Percentiles rank a stretch among this genome's conserved stretches.
Evolutionary conservation across 768 basidiomycete genomes (phyloP).

Genomic region (Hericium alpestre): DNA sequence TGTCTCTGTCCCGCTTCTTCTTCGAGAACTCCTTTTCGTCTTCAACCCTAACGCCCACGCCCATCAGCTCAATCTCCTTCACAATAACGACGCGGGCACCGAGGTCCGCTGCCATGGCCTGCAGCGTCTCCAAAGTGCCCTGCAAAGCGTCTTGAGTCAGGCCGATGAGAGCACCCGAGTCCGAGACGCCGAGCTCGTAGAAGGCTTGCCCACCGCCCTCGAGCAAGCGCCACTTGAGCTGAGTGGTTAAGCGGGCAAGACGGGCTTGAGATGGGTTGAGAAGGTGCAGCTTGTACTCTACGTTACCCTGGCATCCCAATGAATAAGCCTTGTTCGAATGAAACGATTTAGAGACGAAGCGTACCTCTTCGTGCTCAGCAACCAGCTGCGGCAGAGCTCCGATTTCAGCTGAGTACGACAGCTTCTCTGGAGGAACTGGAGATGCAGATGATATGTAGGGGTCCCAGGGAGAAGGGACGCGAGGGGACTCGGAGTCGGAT

Average conservation of each 20-base stretch:
- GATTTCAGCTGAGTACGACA: constrained; percentile 18
- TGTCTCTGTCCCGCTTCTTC: constrained; percentile 21
- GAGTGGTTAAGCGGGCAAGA: constrained; percentile 79
- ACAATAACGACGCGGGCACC: constrained; percentile 87
- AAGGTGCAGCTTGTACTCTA: constrained; percentile 92
- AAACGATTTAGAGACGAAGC: constrained; percentile 1
- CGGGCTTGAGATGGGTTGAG: constrained; percentile 66
- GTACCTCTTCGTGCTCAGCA: constrained; percentile 62
- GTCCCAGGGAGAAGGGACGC: constrained; percentile 79
- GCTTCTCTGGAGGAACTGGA: constrained; percentile 24
- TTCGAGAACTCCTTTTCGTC: constrained; percentile 26
- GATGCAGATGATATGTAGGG: constrained; percentile 47
- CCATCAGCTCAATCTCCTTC: constrained; percentile 72
- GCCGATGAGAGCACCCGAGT: constrained; percentile 81
- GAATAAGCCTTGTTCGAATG: not conserved
- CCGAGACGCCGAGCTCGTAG: constrained; percentile 59
- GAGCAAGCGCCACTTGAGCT: constrained; percentile 83
- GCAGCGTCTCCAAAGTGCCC: constrained; percentile 74
- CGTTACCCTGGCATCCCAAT: constrained; percentile 50
- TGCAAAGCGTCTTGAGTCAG: constrained; percentile 66
- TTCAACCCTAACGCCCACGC: constrained; percentile 28
- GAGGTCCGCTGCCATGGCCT: constrained; percentile 90
- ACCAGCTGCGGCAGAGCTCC: constrained; percentile 50
- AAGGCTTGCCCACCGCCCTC: constrained; percentile 46
- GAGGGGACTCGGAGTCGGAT: constrained; percentile 69